Percentiles rank a stretch among this genome's conserved stretches.
Evolutionary conservation across 345 rosid species (phyloP).

Genomic region (Pugionium cornutum): DNA sequence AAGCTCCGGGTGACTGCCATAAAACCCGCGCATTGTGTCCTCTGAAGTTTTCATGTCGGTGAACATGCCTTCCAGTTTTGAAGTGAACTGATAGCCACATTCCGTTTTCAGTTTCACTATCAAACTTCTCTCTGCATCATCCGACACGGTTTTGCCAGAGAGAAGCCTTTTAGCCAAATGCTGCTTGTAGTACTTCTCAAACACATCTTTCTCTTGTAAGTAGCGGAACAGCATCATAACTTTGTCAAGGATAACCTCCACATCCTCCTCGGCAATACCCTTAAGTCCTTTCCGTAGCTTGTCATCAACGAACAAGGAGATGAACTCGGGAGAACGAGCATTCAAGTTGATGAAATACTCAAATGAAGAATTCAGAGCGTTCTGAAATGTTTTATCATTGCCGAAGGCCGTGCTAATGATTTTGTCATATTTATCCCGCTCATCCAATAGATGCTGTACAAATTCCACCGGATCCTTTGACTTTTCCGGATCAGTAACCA

Average conservation of each 20-base stretch:
- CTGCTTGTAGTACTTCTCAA: conserved; percentile 97
- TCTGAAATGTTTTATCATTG: conserved; percentile 93
- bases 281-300: conserved; percentile 89
- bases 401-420: conserved; percentile 69
- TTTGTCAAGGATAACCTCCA: conserved; percentile 89
- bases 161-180: conserved; percentile 94
- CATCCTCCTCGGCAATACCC: conserved; percentile 90
- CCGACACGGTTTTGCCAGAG: conserved; percentile 93
- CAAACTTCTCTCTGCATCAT: conserved; percentile 95
- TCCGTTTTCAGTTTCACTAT: conserved; percentile 95
- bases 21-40: conserved; percentile 89
- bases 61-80: conserved; percentile 97
- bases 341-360: conserved; percentile 93
- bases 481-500: conserved; percentile 91
- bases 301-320: conserved; percentile 93
- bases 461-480: conserved; percentile 93
- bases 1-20: conserved; percentile 69
- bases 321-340: conserved; percentile 91
- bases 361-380: conserved; percentile 88
- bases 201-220: conserved; percentile 97
- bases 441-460: conserved; percentile 92
- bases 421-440: conserved; percentile 80
- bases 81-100: conserved; percentile 97
- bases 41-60: conserved; percentile 99
- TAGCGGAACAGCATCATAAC: conserved; percentile 99